These are phyloP conservation scores for Claviceps pazoutovae DNA, from an alignment of 2,329 filamentous ascomycete species.

Conservation along the genomic window DNA sequence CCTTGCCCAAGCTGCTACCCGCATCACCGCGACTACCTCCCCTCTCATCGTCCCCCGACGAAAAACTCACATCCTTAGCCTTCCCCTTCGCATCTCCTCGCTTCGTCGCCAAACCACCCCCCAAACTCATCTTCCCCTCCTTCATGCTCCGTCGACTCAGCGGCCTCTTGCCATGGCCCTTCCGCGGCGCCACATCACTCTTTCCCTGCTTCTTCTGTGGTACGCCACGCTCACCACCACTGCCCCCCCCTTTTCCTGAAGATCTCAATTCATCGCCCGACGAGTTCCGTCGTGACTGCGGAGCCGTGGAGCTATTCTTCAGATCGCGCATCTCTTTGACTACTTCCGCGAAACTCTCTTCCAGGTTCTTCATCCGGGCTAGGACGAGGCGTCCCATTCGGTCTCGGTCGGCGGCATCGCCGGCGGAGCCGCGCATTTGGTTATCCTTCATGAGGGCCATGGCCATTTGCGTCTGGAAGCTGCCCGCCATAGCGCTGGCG, in stretches of 20 bases:
- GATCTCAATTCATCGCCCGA: conserved; percentile 27
- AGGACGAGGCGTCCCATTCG: conserved; percentile 71
- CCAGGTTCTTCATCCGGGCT: conserved; percentile 81
- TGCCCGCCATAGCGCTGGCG: conserved; percentile 52
- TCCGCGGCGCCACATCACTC: conserved; percentile 15
- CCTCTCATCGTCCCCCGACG: conserved; percentile 24
- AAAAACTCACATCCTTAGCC: conserved; percentile 30
- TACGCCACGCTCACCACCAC: conserved; percentile 3
- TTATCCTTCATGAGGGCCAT: conserved; percentile 48
- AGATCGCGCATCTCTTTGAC: conserved; percentile 62
- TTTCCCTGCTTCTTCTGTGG: conserved; percentile 12
- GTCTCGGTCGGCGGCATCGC: conserved; percentile 36
- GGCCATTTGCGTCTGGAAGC: conserved; percentile 70
- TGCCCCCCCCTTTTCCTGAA: conserved; percentile 15
- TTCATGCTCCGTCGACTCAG: conserved; percentile 28
- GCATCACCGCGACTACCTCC: conserved; percentile 14
- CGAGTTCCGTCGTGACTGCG: conserved; percentile 37
- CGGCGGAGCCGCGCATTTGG: conserved; percentile 34
- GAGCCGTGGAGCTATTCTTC: conserved; percentile 32
- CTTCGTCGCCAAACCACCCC: conserved; percentile 11
- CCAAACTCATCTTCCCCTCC: conserved; percentile 19
- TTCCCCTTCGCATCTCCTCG: conserved; percentile 28
- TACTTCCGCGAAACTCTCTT: conserved; percentile 83
- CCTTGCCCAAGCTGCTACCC: conserved; percentile 15
- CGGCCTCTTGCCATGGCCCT: conserved; percentile 17